Evolutionary conservation across 371 early-diverging fungal genomes (phyloP).

Genomic region (Synchytrium microbalum): DNA sequence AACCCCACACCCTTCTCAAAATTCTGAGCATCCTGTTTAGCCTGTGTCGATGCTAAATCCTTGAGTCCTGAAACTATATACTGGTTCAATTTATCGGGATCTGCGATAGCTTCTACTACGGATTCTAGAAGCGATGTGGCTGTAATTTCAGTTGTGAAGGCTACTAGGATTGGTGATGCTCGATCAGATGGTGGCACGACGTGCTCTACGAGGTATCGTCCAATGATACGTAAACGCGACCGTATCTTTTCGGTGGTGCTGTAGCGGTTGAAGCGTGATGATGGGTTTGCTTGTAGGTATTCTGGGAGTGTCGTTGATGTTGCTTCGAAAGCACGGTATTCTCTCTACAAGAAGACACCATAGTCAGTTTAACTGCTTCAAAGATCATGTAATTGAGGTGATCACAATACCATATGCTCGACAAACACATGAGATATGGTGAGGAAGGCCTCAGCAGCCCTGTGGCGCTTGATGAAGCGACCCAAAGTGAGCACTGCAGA

Average conservation of each 20-base stretch:
- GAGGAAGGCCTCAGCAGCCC: constrained; percentile 8
- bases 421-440: constrained; percentile 21
- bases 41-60: constrained; percentile 7
- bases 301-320: constrained; percentile 17
- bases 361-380: too few species aligned
- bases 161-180: constrained; percentile 25
- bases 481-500: constrained; percentile 19
- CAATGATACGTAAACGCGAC: constrained; percentile 21
- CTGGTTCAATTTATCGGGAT: constrained; percentile 29
- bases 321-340: constrained; percentile 25
- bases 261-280: constrained; percentile 21
- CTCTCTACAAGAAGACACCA: too few species aligned
- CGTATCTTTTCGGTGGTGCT: constrained; percentile 7
- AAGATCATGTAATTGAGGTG: too few species aligned
- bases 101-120: constrained; percentile 27
- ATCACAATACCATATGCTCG: constrained; percentile 21
- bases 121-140: constrained; percentile 31
- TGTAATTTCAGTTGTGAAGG: constrained; percentile 27
- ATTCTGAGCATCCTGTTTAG: neutral
- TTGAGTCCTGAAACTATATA: neutral
- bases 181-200: constrained; percentile 23
- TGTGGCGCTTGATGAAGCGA: neutral
- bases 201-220: constrained; percentile 18
- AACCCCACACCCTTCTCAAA: neutral
- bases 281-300: constrained; percentile 18